Conservation (phyloP, 352 stramenopile genomes). For the Globisporangium heterothallicum region DNA sequence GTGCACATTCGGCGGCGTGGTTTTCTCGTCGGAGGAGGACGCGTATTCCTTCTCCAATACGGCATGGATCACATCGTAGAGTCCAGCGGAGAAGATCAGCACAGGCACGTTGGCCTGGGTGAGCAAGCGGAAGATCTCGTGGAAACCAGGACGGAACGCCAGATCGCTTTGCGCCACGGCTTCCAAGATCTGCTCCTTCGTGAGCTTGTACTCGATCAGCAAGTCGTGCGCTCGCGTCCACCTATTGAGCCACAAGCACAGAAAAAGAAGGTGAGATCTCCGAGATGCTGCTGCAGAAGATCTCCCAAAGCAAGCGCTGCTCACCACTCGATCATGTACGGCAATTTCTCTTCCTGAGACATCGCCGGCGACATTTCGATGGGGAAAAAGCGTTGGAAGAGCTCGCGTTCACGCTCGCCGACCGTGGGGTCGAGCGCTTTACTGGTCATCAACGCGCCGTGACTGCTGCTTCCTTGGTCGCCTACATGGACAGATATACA, state of each 20-base stretch:
- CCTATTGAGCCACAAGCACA: too few relatives aligned
- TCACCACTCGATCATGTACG: constrained; percentile 61
- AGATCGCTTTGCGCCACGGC: constrained; percentile 31
- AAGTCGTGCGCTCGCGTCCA: constrained; percentile 35
- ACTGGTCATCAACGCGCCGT: constrained; percentile 26
- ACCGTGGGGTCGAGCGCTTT: constrained; percentile 18
- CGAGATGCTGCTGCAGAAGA: background rate
- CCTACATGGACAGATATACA: constrained; percentile 1
- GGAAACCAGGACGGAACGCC: constrained; percentile 40
- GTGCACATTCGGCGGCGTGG: constrained; percentile 47
- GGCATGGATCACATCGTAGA: constrained; percentile 53
- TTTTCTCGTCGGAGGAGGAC: constrained; percentile 8
- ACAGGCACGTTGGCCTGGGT: constrained; percentile 35
- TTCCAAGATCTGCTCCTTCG: constrained; percentile 29
- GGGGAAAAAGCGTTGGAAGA: constrained; percentile 65
- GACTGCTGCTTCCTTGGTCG: constrained; percentile 10
- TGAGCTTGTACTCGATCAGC: constrained; percentile 49
- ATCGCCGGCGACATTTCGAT: constrained; percentile 60
- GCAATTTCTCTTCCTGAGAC: constrained; percentile 52
- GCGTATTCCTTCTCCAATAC: constrained; percentile 32
- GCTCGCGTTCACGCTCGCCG: constrained; percentile 24
- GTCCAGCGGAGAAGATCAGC: constrained; percentile 55
- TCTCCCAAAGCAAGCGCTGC: background rate
- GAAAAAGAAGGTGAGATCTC: too few relatives aligned
- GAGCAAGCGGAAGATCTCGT: constrained; percentile 36